Evolutionary conservation across 2,329 filamentous ascomycete genomes (phyloP), one percentile per base, ranked within the genome.

Genomic region (Pseudopyrenochaeta lycopersici): DNA sequence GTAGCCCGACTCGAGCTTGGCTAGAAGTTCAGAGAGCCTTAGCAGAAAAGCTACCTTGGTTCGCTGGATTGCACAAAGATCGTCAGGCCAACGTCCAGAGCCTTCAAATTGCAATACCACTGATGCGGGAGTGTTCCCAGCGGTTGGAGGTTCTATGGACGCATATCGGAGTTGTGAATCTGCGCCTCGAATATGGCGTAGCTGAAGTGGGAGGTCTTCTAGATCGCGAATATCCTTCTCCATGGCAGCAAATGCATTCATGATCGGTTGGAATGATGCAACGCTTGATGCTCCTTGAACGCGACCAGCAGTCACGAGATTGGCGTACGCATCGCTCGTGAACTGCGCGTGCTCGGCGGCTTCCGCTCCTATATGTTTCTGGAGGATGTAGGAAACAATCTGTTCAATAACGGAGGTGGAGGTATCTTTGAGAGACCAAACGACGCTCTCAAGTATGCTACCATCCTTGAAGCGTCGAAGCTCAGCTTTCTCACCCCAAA

Each of bases 401-500:
- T 97, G 92, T 67, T 92, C 85, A 46, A 92, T 85, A 17, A 97
- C 86, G 6, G 88, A 85, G 29, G 78, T 80, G 1, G 86, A 80
- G 1, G 84, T 80, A 49, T 85, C 82, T 60, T 88, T 84, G 2
- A 82, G 57, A 2, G 77, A 82, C 95, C 95, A 99, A 17, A 96
- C 88, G 27, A 98, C 81, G 68, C 91, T 97, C 75, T 99, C 96
- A 7, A 92, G 83, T 62, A 99, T 97, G 65, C 89, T 94, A 18
- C 95, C 95, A 68, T 98, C 92, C 67, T 93, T 96, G 81, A 99
- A 99, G 17, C 95, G 90, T 60, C 95, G 87, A 40, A 99, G 82
- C 74, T 99, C 95, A 1, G 95, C 86, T 73, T 95, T 96, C 9
- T 94, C 89, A 6, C 94, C 95, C 95, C 96, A 99, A 72, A 99